These are phyloP conservation scores for Tripterygium wilfordii DNA, from an alignment of 177 flowering plant genomes.

Conservation along the genomic window DNA sequence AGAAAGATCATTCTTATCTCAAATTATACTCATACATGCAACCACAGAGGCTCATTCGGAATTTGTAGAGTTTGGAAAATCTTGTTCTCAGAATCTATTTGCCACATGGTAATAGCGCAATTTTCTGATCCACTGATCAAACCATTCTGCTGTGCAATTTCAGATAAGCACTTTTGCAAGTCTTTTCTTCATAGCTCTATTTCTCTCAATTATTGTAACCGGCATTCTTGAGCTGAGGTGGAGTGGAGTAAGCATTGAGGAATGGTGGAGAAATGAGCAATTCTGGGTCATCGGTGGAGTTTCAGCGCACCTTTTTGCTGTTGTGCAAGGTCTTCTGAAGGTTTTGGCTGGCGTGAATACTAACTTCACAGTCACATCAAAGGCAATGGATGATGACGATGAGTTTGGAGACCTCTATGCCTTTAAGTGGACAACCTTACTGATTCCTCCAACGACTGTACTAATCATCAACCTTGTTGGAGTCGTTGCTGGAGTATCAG, in stretches of 20 bases:
- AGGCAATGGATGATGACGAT: slow-evolving; percentile 72
- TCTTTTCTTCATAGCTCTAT: slow-evolving; percentile 73
- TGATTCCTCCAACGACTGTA: slow-evolving; percentile 86
- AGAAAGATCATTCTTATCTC: too few relatives aligned
- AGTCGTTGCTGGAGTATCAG: slow-evolving; percentile 85
- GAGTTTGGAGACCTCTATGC: slow-evolving; percentile 79
- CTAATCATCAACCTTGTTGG: slow-evolving; percentile 81
- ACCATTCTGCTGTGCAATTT: too few relatives aligned
- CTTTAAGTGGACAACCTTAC: slow-evolving; percentile 84
- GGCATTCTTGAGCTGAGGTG: slow-evolving; percentile 86
- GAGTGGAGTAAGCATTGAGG: slow-evolving; percentile 93
- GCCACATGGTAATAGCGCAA: too few relatives aligned
- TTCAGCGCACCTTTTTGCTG: slow-evolving; percentile 85
- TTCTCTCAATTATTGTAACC: slow-evolving; percentile 73
- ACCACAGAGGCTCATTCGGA: too few relatives aligned
- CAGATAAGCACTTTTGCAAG: slow-evolving; percentile 94
- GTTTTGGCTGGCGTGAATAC: slow-evolving; percentile 82
- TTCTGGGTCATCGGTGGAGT: slow-evolving; percentile 97
- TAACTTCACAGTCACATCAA: slow-evolving; percentile 89
- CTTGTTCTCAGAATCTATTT: too few relatives aligned
- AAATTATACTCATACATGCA: too few relatives aligned
- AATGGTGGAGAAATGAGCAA: slow-evolving; percentile 97
- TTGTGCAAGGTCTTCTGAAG: slow-evolving; percentile 84
- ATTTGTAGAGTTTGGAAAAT: too few relatives aligned
- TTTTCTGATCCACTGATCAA: too few relatives aligned